These are phyloP conservation scores for Saksenaea vasiformis DNA, from an alignment of 371 early-diverging fungal species.

Conservation along the genomic window DNA sequence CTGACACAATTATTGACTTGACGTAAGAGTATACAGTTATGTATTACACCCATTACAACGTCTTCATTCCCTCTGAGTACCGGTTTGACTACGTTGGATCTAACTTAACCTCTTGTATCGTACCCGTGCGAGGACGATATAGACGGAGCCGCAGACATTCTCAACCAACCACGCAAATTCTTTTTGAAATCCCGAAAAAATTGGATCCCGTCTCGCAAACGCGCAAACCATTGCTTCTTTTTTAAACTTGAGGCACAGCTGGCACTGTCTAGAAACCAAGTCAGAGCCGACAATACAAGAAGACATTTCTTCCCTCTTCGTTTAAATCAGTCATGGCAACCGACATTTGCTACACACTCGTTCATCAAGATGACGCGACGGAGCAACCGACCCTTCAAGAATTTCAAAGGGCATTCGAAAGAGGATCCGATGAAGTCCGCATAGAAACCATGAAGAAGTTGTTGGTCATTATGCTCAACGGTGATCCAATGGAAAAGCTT, in stretches of 20 bases:
- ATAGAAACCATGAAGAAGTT: constrained; percentile 93
- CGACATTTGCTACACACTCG: constrained; percentile 72
- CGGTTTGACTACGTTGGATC: too few species aligned
- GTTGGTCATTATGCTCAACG: constrained; percentile 87
- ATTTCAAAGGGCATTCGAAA: constrained; percentile 81
- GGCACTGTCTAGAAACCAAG: neutral
- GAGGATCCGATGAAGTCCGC: constrained; percentile 89
- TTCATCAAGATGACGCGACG: constrained; percentile 68
- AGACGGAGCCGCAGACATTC: too few species aligned
- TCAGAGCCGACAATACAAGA: neutral
- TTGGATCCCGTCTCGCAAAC: neutral
- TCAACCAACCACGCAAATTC: too few species aligned
- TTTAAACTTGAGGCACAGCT: neutral
- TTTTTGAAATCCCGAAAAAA: too few species aligned
- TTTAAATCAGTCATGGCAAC: constrained; percentile 30
- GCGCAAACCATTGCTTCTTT: neutral
- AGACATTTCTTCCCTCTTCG: neutral
- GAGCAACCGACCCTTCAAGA: constrained; percentile 70
- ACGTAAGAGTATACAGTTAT: too few species aligned
- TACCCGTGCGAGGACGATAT: too few species aligned
- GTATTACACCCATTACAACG: too few species aligned
- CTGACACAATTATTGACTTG: too few species aligned
- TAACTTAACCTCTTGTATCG: too few species aligned
- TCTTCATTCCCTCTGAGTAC: too few species aligned
- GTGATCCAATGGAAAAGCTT: constrained; percentile 87